phyloP scores from a whole-genome alignment of 768 basidiomycete species.

The Zangia roseola region DNA sequence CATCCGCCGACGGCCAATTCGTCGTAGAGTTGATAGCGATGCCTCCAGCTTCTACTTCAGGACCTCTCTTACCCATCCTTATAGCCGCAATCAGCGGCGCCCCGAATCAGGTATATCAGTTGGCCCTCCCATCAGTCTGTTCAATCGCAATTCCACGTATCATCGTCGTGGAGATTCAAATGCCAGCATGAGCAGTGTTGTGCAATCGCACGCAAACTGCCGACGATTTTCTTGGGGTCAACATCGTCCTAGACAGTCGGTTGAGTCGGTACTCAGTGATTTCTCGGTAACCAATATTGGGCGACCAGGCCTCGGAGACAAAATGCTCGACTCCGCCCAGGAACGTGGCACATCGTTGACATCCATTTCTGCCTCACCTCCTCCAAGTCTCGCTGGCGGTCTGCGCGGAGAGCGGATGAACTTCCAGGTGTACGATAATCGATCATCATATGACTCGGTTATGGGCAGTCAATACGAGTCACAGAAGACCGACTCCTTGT shows the following conservation, averaged over 20 bases:
- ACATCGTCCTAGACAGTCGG: conserved; percentile 54
- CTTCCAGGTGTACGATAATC: conserved; percentile 28
- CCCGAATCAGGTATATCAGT: conserved; percentile 63
- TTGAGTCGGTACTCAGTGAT: conserved; percentile 68
- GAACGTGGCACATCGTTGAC: conserved; percentile 55
- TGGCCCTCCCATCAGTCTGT: conserved; percentile 68
- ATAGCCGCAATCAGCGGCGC: conserved; percentile 51
- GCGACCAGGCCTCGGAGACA: conserved; percentile 78
- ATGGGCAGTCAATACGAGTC: conserved; percentile 49
- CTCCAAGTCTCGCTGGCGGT: conserved; percentile 37
- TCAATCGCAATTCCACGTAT: conserved; percentile 60
- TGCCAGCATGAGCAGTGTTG: conserved; percentile 56
- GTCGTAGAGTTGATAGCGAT: conserved; percentile 68
- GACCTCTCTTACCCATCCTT: conserved; percentile 29
- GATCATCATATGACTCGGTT: conserved; percentile 62
- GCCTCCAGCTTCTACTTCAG: conserved; percentile 76
- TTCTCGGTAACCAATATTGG: conserved; percentile 55
- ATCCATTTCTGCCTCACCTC: conserved; percentile 66
- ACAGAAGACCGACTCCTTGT: conserved; percentile 49
- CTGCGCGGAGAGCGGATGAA: conserved; percentile 9
- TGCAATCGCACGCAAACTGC: conserved; percentile 54
- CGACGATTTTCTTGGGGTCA: conserved; percentile 60
- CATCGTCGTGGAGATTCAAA: conserved; percentile 59
- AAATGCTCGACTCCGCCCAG: conserved; percentile 72
- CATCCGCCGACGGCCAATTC: conserved; percentile 37